These are phyloP conservation scores for Juncus effusus DNA, from an alignment of 176 grass and related monocot genomes.

Conservation along the genomic window DNA sequence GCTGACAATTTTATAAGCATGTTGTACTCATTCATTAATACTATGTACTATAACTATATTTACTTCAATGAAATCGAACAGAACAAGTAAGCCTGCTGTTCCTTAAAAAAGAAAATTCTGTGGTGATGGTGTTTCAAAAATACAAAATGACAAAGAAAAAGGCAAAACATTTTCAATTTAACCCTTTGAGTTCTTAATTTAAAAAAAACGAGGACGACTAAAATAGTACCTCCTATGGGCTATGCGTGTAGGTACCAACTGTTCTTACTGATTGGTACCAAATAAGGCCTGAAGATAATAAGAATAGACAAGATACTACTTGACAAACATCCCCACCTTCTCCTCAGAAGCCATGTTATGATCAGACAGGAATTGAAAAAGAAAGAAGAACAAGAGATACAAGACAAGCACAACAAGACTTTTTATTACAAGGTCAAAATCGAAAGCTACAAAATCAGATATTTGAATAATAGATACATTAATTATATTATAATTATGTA, in stretches of 20 bases:
- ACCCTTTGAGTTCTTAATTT: not conserved
- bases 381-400: constrained; percentile 20
- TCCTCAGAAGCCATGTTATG: constrained; percentile 20
- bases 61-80: too few relatives aligned
- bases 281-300: not conserved
- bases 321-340: constrained; percentile 1
- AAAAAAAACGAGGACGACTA: not conserved
- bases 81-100: too few relatives aligned
- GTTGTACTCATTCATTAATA: too few relatives aligned
- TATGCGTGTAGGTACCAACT: not conserved
- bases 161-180: not conserved
- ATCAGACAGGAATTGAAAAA: constrained; percentile 17
- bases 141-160: not conserved
- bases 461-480: too few relatives aligned
- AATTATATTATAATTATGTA: too few relatives aligned
- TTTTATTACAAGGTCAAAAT: constrained; percentile 20
- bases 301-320: not conserved
- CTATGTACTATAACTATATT: too few relatives aligned
- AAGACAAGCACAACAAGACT: constrained; percentile 6
- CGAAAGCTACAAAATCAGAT: not conserved
- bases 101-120: too few relatives aligned
- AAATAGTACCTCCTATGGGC: not conserved
- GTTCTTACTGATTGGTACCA: constrained; percentile 8
- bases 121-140: too few relatives aligned
- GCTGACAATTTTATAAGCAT: too few relatives aligned